A percentile compares a stretch with the other conserved stretches of the same genome.
Conservation (phyloP, 2,329 filamentous ascomycete genomes). For the Fusarium piperis region DNA sequence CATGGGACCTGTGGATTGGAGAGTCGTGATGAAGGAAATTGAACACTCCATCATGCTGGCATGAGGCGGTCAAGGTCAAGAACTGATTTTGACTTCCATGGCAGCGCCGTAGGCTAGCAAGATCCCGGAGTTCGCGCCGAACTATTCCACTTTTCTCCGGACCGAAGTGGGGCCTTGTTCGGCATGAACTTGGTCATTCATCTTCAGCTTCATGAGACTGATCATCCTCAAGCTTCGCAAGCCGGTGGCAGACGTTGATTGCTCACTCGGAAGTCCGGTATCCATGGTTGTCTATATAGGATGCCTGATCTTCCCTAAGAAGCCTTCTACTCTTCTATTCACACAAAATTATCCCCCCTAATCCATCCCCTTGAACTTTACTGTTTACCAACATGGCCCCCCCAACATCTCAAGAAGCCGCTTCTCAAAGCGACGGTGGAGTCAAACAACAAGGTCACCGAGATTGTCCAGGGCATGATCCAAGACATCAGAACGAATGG, state of each 20-base stretch:
- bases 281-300: not conserved
- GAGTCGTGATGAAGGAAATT: not conserved
- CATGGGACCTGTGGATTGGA: not conserved
- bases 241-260: not conserved
- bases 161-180: not conserved
- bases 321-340: not conserved
- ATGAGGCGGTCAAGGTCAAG: not conserved
- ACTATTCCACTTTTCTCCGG: not conserved
- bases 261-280: not conserved
- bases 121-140: not conserved
- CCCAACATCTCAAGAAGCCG: not conserved
- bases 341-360: not conserved
- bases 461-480: conserved; percentile 59
- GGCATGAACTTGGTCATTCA: not conserved
- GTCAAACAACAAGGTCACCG: not conserved
- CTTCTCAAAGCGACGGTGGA: not conserved
- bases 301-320: not conserved
- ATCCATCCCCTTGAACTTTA: not conserved
- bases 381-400: not conserved
- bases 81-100: not conserved
- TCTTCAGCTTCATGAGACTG: too few species aligned
- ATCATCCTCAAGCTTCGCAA: not conserved
- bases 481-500: conserved; percentile 57
- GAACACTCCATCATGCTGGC: not conserved
- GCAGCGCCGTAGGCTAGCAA: not conserved